Conservation (phyloP, 306 rosid species). For the Calophaca sinica region DNA sequence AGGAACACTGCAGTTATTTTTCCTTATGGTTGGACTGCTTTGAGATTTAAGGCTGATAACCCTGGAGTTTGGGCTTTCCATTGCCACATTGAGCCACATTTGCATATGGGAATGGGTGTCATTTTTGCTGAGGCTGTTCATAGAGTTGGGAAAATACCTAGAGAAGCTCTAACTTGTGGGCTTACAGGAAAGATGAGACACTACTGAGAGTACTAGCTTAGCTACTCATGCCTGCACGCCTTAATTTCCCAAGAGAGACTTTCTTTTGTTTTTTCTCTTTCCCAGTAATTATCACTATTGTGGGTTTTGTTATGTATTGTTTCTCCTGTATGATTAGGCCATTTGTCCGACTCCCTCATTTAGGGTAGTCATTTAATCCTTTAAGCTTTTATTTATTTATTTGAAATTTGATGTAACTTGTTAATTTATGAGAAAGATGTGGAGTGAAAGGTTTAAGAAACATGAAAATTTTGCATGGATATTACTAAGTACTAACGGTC, state of each 20-base stretch:
- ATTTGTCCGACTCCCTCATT: background rate
- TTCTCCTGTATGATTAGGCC: conserved; percentile 4
- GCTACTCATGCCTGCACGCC: background rate
- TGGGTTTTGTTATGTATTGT: background rate
- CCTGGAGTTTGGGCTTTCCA: conserved; percentile 95
- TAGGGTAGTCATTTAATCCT: background rate
- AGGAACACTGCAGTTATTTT: conserved; percentile 71
- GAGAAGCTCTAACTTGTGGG: conserved; percentile 66
- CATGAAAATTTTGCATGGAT: background rate
- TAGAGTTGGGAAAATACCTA: conserved; percentile 50
- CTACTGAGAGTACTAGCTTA: conserved; percentile 17
- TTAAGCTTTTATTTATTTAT: background rate
- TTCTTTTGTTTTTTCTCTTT: too few species aligned
- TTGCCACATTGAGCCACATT: conserved; percentile 89
- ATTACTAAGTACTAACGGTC: too few species aligned
- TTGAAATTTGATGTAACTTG: background rate
- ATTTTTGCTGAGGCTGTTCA: conserved; percentile 68
- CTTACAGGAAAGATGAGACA: conserved; percentile 45
- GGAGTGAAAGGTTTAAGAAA: background rate
- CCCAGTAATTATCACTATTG: background rate
- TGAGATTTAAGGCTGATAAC: conserved; percentile 78
- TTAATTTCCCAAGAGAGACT: background rate
- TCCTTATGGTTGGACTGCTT: conserved; percentile 86
- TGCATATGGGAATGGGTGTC: conserved; percentile 96
- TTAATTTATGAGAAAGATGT: background rate